These are phyloP conservation scores for Chytridium lagenaria DNA, from an alignment of 371 early-diverging fungal genomes.

Conservation along the genomic window DNA sequence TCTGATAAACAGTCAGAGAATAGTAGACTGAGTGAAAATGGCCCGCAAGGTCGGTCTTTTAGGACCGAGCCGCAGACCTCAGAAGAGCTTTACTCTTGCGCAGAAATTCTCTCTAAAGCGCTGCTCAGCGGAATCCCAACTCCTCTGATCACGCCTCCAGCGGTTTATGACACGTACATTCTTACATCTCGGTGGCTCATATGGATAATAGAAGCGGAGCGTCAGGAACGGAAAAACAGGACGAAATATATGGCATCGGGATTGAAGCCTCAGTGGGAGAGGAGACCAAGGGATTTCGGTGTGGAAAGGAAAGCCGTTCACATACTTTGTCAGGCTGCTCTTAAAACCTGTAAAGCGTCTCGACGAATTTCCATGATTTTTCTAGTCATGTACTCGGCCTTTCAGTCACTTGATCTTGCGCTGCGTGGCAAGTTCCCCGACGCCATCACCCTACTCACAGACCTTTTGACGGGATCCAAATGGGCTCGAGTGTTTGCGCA, in stretches of 20 bases:
- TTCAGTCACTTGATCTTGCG: not conserved
- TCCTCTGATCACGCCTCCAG: not conserved
- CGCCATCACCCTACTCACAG: not conserved
- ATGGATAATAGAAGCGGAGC: not conserved
- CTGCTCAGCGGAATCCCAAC: conserved; percentile 3
- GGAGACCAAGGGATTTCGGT: not conserved
- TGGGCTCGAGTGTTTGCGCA: not conserved
- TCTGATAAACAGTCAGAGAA: not conserved
- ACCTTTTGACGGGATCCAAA: not conserved
- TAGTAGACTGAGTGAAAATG: not conserved
- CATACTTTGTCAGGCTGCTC: not conserved
- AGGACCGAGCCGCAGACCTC: not conserved
- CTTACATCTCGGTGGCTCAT: not conserved
- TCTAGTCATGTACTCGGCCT: not conserved
- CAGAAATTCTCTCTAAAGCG: not conserved
- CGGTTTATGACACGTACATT: not conserved
- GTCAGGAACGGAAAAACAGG: not conserved
- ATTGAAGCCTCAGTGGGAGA: not conserved
- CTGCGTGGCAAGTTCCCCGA: not conserved
- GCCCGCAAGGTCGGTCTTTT: not conserved
- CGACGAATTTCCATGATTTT: not conserved
- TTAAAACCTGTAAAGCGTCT: not conserved
- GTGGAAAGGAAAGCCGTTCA: not conserved
- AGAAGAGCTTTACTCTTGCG: not conserved
- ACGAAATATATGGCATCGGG: not conserved